Base-by-base conservation (phyloP, 805 yeast genomes). In the Vanderwaltozyma tropicalis region DNA sequence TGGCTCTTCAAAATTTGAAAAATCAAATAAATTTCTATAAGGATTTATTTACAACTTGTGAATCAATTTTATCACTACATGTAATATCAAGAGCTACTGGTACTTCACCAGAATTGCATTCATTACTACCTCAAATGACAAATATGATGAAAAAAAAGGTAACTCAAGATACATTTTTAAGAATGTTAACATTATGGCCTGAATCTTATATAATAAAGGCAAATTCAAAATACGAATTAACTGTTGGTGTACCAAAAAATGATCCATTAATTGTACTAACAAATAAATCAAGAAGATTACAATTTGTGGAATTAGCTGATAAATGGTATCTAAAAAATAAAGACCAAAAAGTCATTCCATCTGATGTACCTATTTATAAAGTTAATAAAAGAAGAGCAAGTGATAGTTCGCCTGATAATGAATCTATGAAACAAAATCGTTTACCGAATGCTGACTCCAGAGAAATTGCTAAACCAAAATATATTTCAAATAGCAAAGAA, bases 171-270 rank as follows among this genome's bases (percentile, higher is more conserved):
- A 44, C 44, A 28, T 49, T 58, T 26, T 41, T 55, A 20, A 43
- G 43, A 35, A 45, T 58, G 53, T n/a, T 50, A 28, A 42, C 49
- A 3, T 34, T 57, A 16, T 56, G 63, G 61, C 52, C 58, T 6
- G 46, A 48, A 13, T 44, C 48, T n/a, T 58, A 56, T 31, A 27
- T 37, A 1, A 14, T 58, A 13, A 51, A 51, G 29, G 39, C 49
- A 13, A 48, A 50, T 32, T 46, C 46, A 5, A 41, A 33, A n/a
- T 41, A 46, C 7, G 57, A 52, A 32, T 34, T 57, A 3, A 45
- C 56, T 1, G 32, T 53, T 3, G 38, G 40, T 25, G 34, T 51
- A 31, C 61, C 59, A 6, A 37, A 40, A 26, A 34, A 22, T 3
- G 46, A 48, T 21, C 28, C 46, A 14, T 24, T 48, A n/a, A 34